phyloP scores from a whole-genome alignment of 345 rosid species.

The Murraya koenigii region DNA sequence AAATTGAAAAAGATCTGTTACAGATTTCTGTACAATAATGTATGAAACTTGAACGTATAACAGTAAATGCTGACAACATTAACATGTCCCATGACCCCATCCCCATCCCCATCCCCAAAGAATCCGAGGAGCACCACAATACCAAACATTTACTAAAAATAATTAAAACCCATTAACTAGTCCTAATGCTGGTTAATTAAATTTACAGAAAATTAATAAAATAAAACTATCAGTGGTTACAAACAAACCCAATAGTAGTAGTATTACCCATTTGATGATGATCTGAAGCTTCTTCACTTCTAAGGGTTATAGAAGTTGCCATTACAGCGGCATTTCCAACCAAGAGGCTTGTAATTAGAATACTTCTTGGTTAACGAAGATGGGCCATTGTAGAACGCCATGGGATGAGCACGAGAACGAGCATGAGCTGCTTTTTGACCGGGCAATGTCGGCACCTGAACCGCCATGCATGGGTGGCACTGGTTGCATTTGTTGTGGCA shows the following conservation, averaged over 20 bases:
- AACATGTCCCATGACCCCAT: neutral
- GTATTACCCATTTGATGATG: neutral
- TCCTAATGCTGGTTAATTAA: neutral
- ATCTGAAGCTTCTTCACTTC: neutral
- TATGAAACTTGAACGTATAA: neutral
- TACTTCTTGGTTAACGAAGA: conserved; percentile 46
- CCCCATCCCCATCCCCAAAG: neutral
- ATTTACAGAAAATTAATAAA: neutral
- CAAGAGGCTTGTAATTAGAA: conserved; percentile 91
- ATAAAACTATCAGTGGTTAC: too few species aligned
- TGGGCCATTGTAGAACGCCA: conserved; percentile 29
- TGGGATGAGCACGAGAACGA: neutral
- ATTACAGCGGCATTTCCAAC: conserved; percentile 84
- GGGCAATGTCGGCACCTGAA: conserved; percentile 68
- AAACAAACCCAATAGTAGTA: neutral
- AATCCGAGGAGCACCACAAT: neutral
- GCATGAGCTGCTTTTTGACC: conserved; percentile 17
- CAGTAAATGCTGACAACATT: neutral
- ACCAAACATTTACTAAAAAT: neutral
- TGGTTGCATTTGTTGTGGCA: conserved; percentile 83
- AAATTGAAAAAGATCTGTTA: neutral
- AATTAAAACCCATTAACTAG: neutral
- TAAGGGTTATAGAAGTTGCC: conserved; percentile 77
- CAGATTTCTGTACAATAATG: neutral
- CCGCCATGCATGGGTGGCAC: conserved; percentile 91